phyloP scores from a whole-genome alignment of 1,284 basidiomycete species.

The Neolentinus lepideus region DNA sequence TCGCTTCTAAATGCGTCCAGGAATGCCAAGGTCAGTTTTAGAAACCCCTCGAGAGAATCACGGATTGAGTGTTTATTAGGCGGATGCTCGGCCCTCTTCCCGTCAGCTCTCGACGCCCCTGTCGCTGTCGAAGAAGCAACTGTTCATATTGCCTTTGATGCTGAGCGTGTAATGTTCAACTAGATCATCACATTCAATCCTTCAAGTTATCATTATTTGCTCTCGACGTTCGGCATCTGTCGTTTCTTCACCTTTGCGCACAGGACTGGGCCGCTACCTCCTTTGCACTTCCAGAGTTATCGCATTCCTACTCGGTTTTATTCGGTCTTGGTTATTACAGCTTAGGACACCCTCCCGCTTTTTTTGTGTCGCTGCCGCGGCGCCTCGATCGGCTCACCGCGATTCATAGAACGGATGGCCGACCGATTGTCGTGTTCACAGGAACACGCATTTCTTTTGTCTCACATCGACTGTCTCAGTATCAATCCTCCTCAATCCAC shows the following conservation, averaged over 20 bases:
- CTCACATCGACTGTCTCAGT: background rate
- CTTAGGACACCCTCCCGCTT: background rate
- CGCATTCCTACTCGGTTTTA: background rate
- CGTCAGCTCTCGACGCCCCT: background rate
- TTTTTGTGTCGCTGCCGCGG: background rate
- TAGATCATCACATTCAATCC: background rate
- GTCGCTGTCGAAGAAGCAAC: background rate
- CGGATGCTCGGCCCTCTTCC: background rate
- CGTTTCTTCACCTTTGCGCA: background rate
- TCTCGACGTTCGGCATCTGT: background rate
- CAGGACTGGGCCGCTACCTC: background rate
- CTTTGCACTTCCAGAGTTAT: no score
- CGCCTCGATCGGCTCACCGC: constrained; percentile 1
- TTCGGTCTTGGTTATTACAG: background rate
- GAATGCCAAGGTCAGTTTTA: background rate
- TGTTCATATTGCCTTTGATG: background rate
- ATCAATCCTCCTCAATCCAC: background rate
- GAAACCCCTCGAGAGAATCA: background rate
- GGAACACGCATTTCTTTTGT: background rate
- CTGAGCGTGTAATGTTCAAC: background rate
- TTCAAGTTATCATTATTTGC: constrained; percentile 2
- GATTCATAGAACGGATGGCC: constrained; percentile 3
- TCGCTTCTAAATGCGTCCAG: background rate
- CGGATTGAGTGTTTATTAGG: background rate
- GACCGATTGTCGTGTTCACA: background rate